Evolutionary conservation across 495 filamentous ascomycete genomes (phyloP), one percentile per base, ranked within the genome.

Genomic region (Aspergillus wentii): DNA sequence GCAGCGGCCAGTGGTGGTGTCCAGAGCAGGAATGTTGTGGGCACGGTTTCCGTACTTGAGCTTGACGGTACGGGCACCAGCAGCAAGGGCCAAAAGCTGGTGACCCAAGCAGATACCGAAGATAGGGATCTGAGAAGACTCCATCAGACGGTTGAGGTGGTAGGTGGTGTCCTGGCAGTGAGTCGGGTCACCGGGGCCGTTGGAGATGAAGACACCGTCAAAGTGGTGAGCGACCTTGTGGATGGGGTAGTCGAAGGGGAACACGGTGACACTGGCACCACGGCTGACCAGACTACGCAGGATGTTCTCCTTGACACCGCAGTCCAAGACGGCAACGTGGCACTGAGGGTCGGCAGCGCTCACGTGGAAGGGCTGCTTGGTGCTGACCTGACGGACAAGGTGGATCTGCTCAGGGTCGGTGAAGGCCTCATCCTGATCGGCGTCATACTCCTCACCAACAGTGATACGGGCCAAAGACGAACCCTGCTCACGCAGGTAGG

Each of bases 291-390:
- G 71, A 57, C 85, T 91, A 47, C 92, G 85, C 34, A 98, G 79
- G 59, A 98, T 98, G 72, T 97, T 98, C 75, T 98, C 92, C 76
- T 98, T 98, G 42, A 98, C 94, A 64, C 92, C 92, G 59, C 92
- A 98, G 68, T 98, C 92, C 60, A 98, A 82, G 41, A 98, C 76
- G 22, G 91, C 92, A 52, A 98, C 79, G 66, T 98, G 92, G 61
- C 83, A 79, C 57, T 85, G 80, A 41, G 90, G 86, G 48, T 75
- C 72, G 28, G 78, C 73, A 22, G 88, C 85, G 44, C 79, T 79
- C 43, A 96, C 83, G 56, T 95, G 91, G 74, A 98, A 98, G 8
- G 92, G 94, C 38, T 88, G 81, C 74, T 98, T 98, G 59, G 92
- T 98, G 72, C 85, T 92, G 46, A 98, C 92, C 43, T 85, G 82